These are phyloP conservation scores for Eruca vesicaria DNA, from an alignment of 441 rosid genomes.

Conservation along the genomic window DNA sequence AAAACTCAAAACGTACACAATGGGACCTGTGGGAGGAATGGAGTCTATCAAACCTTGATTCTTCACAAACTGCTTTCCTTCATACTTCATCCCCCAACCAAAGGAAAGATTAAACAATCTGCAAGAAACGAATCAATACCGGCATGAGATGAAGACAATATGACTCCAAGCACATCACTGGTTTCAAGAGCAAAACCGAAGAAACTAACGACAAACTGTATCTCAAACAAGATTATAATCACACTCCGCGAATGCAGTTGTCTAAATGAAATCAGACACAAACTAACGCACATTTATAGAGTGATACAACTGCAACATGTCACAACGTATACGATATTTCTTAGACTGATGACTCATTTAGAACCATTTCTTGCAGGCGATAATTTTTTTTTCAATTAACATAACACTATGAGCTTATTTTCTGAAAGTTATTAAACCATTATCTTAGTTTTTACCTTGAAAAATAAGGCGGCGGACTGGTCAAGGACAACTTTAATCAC, in stretches of 20 bases:
- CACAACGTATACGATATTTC: not conserved
- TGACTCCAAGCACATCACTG: not conserved
- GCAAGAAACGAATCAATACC: not conserved
- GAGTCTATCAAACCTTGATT: constrained; percentile 1
- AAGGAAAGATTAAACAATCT: not conserved
- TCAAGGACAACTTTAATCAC: constrained; percentile 36
- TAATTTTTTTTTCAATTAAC: too few species aligned
- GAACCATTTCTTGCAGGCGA: not conserved
- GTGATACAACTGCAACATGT: not conserved
- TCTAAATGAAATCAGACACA: not conserved
- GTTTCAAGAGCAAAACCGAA: not conserved
- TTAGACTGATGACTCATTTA: not conserved
- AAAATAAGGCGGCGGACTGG: constrained; percentile 5
- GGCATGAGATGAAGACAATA: not conserved
- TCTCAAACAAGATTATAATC: not conserved
- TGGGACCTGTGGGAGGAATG: not conserved
- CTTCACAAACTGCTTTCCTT: constrained; percentile 13
- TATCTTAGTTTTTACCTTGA: constrained; percentile 20
- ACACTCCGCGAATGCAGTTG: not conserved
- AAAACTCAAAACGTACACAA: not conserved
- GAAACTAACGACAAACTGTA: not conserved
- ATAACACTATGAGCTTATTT: not conserved
- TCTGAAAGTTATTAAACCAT: not conserved
- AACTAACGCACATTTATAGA: not conserved
- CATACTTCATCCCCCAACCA: constrained; percentile 6